Evolutionary conservation across 768 basidiomycete species (phyloP).

Genomic region (Mycena latifolia): DNA sequence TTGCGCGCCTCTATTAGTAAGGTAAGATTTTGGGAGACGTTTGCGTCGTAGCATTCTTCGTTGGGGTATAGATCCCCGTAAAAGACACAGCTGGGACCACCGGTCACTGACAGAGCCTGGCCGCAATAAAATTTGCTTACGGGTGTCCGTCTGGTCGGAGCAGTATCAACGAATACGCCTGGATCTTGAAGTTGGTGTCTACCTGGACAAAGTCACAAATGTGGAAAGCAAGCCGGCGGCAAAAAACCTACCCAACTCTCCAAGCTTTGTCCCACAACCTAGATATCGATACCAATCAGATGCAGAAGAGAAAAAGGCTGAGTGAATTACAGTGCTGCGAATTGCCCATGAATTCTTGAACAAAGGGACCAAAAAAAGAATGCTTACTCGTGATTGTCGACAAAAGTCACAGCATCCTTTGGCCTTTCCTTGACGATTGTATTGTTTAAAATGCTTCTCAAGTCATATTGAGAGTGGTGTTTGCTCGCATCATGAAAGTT

Average conservation of each 20-base stretch:
- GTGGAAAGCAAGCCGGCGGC: not conserved
- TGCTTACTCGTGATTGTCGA: conserved; percentile 90
- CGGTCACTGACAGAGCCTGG: not conserved
- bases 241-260: conserved; percentile 80
- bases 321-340: conserved; percentile 68
- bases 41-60: conserved; percentile 70
- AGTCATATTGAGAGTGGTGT: conserved; percentile 74
- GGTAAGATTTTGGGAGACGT: conserved; percentile 62
- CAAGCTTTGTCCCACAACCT: conserved; percentile 77
- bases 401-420: conserved; percentile 88
- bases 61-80: conserved; percentile 88
- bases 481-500: conserved; percentile 86
- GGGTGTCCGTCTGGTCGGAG: conserved; percentile 79
- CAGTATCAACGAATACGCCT: conserved; percentile 86
- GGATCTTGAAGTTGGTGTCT: conserved; percentile 76
- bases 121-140: conserved; percentile 57
- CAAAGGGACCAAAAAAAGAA: conserved; percentile 8
- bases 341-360: conserved; percentile 11
- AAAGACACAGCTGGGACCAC: conserved; percentile 77
- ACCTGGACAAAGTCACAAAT: conserved; percentile 60
- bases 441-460: conserved; percentile 77
- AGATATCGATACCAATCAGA: conserved; percentile 7
- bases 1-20: conserved; percentile 72
- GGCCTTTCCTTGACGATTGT: conserved; percentile 79
- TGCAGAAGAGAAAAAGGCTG: not conserved